Conservation (phyloP, 768 basidiomycete genomes). For the Tubosaeta sp. region DNA sequence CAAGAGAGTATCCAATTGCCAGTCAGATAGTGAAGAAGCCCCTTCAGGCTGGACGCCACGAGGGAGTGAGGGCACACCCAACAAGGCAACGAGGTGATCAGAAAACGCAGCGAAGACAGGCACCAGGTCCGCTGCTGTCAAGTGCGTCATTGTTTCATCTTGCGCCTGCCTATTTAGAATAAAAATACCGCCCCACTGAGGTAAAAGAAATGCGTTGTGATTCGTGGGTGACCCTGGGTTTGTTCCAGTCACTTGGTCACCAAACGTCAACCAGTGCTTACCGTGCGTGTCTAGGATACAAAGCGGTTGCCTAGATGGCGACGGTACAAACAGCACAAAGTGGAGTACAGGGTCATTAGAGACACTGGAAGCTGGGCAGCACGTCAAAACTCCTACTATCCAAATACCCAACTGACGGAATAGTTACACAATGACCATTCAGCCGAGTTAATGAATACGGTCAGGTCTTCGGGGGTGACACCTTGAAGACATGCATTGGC, state of each 20-base stretch:
- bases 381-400: conserved; percentile 5
- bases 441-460: conserved; percentile 92
- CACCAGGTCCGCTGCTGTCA: conserved; percentile 41
- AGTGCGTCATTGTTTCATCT: conserved; percentile 21
- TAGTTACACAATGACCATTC: conserved; percentile 86
- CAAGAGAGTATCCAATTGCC: conserved; percentile 80
- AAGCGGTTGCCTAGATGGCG: conserved; percentile 62
- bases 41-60: conserved; percentile 34
- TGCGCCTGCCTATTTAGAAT: conserved; percentile 57
- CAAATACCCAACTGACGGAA: conserved; percentile 13
- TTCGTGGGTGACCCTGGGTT: conserved; percentile 42
- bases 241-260: conserved; percentile 9
- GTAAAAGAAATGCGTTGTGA: conserved; percentile 76
- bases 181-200: conserved; percentile 91
- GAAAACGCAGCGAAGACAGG: conserved; percentile 61
- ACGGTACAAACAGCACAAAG: conserved; percentile 87
- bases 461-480: conserved; percentile 77
- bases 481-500: conserved; percentile 43
- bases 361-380: conserved; percentile 71
- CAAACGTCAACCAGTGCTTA: conserved; percentile 20
- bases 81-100: conserved; percentile 69
- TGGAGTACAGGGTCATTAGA: conserved; percentile 93
- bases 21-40: conserved; percentile 45
- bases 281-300: conserved; percentile 56
- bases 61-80: conserved; percentile 72